These are phyloP conservation scores for Corymbia maculata DNA, from an alignment of 345 rosid species.

Conservation along the genomic window DNA sequence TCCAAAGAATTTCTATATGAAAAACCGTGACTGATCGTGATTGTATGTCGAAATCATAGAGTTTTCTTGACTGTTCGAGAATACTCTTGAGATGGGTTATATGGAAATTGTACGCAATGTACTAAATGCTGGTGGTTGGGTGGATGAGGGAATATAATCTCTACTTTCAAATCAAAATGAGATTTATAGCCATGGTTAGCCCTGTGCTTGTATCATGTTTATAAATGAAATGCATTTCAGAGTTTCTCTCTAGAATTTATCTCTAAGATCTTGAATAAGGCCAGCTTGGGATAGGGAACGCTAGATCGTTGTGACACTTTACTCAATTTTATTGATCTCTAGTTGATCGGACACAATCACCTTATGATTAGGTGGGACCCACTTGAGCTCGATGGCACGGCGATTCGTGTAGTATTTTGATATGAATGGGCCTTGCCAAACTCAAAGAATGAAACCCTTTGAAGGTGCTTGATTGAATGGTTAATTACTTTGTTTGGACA, in stretches of 20 bases:
- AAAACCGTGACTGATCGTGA: not conserved
- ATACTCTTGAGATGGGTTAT: not conserved
- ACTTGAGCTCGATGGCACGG: not conserved
- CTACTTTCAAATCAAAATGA: rapidly evolving
- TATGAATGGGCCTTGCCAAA: not conserved
- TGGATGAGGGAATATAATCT: too few relatives aligned
- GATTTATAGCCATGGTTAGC: too few relatives aligned
- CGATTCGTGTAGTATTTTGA: not conserved
- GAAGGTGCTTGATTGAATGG: not conserved
- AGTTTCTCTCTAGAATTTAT: too few relatives aligned
- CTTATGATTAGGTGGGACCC: not conserved
- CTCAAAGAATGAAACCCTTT: not conserved
- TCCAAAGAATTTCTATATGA: rapidly evolving
- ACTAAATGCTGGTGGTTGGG: too few relatives aligned
- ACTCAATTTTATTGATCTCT: not conserved
- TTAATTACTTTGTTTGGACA: not conserved
- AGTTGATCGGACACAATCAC: not conserved
- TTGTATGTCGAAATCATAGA: too few relatives aligned
- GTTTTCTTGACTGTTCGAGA: too few relatives aligned
- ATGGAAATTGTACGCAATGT: too few relatives aligned
- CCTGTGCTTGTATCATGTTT: too few relatives aligned
- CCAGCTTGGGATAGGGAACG: too few relatives aligned
- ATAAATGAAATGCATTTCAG: rapidly evolving
- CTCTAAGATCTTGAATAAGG: not conserved
- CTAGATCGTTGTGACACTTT: rapidly evolving